Percentiles rank a stretch among this genome's conserved stretches.
phyloP scores from a whole-genome alignment of 2,329 filamentous ascomycete genomes.

The Neofusicoccum parvum region DNA sequence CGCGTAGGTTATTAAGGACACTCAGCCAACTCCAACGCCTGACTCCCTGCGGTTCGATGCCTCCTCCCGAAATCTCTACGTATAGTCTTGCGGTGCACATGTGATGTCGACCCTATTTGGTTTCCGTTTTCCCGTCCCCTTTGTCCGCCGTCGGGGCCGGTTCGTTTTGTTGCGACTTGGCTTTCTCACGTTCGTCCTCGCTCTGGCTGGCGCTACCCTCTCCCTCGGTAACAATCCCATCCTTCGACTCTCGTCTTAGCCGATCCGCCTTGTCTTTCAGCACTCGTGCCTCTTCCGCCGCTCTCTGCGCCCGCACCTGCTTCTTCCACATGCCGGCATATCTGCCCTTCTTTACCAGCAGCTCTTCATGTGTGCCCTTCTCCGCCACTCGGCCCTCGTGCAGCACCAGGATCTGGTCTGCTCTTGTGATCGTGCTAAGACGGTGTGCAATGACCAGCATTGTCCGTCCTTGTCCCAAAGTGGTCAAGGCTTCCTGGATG shows the following conservation, averaged over 20 bases:
- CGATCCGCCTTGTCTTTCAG: constrained; percentile 54
- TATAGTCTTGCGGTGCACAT: constrained; percentile 9
- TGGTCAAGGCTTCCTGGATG: constrained; percentile 83
- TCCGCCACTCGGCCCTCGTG: constrained; percentile 56
- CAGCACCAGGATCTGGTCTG: constrained; percentile 59
- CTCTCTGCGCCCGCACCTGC: constrained; percentile 53
- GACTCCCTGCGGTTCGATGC: constrained; percentile 3
- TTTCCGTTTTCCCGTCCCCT: not conserved
- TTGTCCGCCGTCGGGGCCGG: not conserved
- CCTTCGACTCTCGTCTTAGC: constrained; percentile 51
- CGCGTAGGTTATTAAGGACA: constrained; percentile 17
- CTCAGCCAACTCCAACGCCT: constrained; percentile 17
- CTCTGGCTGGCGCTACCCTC: constrained; percentile 42
- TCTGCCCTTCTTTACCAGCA: constrained; percentile 49
- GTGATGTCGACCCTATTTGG: not conserved
- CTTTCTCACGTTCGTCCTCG: constrained; percentile 36
- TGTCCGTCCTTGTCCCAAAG: constrained; percentile 80
- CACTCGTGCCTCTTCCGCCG: constrained; percentile 52
- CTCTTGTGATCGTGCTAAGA: constrained; percentile 57
- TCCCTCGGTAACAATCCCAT: constrained; percentile 40
- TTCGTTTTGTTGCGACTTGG: constrained; percentile 18
- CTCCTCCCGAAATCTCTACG: not conserved
- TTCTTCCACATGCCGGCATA: constrained; percentile 57
- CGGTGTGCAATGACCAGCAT: constrained; percentile 90
- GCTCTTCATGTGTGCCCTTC: constrained; percentile 53